Evolutionary conservation across 306 rosid species (phyloP), one percentile per base, ranked within the genome.

Genomic region (Alnus glutinosa): DNA sequence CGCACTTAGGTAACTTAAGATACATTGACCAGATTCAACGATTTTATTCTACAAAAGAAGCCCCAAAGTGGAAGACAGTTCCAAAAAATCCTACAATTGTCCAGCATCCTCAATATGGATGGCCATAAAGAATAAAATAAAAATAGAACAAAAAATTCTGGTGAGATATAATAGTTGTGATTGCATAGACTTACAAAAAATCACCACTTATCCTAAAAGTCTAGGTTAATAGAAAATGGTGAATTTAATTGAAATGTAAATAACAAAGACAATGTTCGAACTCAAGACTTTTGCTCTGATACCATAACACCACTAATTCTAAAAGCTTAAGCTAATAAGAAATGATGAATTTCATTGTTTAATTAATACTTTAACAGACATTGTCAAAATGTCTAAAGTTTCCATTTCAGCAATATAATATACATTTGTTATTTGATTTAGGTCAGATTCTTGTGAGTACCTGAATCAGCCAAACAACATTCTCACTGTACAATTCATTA

Each of bases 381-480:
- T 15, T 82, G 57, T 69, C 34, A 70, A 50, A 37, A 77, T 15
- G 71, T 64, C 36, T 50, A 34, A 8, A 64, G 36, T 9, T 57
- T 23, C 77, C 44, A 49, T 4, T 13, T 39, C 48, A 57, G 57
- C 47, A 32, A 37, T 36, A 71, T 50, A 55, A 82, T 46, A 78
- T 71, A 78, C 74, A 82, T 64, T 36, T 36, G 11, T 39, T 52
- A 34, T 42, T 18, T 32, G 15, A 46, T 68, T 77, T 37, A 61
- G 36, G 32, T 19, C 42, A 37, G 46, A 61, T 55, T 66, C 48
- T 52, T 71, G 71, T 39, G 70, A 83, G 62, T 89, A 95, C 98
- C 98, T 95, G 98, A 85, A 95, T 95, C 87, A 95, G 82, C 98
- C 98, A 95, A 71, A 95, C 98, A 78, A 91, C 98, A 85, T 95